These are phyloP conservation scores for Calcarisporium arbuscula DNA, from an alignment of 2,329 filamentous ascomycete genomes.

Conservation along the genomic window DNA sequence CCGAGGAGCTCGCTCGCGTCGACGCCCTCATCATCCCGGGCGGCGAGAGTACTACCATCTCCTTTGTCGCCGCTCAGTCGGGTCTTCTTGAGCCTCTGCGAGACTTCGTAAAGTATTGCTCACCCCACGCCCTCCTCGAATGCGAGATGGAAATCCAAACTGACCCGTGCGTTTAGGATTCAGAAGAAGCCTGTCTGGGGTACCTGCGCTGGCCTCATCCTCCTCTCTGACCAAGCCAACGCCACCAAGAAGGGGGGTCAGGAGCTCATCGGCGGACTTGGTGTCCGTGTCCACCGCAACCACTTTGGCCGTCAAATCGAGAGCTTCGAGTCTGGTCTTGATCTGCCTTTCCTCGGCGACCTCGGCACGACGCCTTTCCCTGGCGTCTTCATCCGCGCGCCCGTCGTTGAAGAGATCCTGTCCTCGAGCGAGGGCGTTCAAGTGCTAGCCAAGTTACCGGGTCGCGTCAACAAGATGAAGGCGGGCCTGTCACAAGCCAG, in stretches of 20 bases:
- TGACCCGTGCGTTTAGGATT: constrained; percentile 43
- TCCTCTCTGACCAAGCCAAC: constrained; percentile 83
- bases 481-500: constrained; percentile 30
- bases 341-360: constrained; percentile 61
- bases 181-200: constrained; percentile 84
- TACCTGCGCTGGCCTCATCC: constrained; percentile 89
- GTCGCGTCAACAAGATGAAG: constrained; percentile 30
- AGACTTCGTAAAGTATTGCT: constrained; percentile 91
- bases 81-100: constrained; percentile 77
- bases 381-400: constrained; percentile 89
- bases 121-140: too few species aligned
- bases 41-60: constrained; percentile 91
- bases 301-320: constrained; percentile 93
- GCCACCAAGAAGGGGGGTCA: constrained; percentile 86
- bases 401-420: constrained; percentile 87
- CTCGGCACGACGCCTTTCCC: constrained; percentile 47
- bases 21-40: constrained; percentile 86
- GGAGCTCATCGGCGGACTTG: constrained; percentile 84
- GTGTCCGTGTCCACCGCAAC: constrained; percentile 86
- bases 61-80: constrained; percentile 76
- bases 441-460: constrained; percentile 45
- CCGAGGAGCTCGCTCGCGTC: constrained; percentile 63
- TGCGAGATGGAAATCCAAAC: too few species aligned
- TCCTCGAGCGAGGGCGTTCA: constrained; percentile 45
- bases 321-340: constrained; percentile 73